Evolutionary conservation across 192 early-diverging fungal genomes (phyloP), one percentile per base, ranked within the genome.

Genomic region (Entomortierella beljakovae): DNA sequence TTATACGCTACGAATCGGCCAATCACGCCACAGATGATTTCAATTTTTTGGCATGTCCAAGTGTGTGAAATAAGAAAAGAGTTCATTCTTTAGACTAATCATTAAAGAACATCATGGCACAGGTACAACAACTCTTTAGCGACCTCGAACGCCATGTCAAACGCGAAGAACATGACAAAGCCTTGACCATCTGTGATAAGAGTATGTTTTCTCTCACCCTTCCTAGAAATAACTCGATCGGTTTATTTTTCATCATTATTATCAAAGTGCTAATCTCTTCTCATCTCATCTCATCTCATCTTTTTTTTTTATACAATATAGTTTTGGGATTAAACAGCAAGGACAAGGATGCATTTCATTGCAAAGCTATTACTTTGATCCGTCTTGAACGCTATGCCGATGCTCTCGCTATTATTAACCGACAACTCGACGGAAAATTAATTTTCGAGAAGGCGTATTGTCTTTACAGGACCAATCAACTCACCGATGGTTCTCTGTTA

Each of bases 381-480:
- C 85, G 86, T 13, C 71, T 89, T 37, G 87, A 85, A 35, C 74
- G 82, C 26, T 90, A 89, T 62, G 64, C 83, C 22, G 87, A 89
- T 48, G 87, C 88, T 0, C 77, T 88, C 13, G 37, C 72, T 1
- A 61, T 86, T 26, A 61, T 85, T 38, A 68, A 79, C 16, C 76
- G 81, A 22, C 81, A 85, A 26, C 64, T 86, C 59, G 59, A 77
- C 3, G 67, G 58, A 51, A 66, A 71, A 29, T 61, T 89, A 16
- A 59, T 63, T 22, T 86, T 86, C 59, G 90, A 92, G 64, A 74
- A 85, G 37, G 85, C 89, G 0, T 93, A 92, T 61, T 91, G 89
- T 57, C 83, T 88, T 23, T 93, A 93, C 57, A 83, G 92, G 7
- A 82, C 87, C 53, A 85, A 90, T 62, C 81, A 85, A 42, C 77